Evolutionary conservation across 495 filamentous ascomycete genomes (phyloP).

Genomic region (Penicillium ochrochloron): DNA sequence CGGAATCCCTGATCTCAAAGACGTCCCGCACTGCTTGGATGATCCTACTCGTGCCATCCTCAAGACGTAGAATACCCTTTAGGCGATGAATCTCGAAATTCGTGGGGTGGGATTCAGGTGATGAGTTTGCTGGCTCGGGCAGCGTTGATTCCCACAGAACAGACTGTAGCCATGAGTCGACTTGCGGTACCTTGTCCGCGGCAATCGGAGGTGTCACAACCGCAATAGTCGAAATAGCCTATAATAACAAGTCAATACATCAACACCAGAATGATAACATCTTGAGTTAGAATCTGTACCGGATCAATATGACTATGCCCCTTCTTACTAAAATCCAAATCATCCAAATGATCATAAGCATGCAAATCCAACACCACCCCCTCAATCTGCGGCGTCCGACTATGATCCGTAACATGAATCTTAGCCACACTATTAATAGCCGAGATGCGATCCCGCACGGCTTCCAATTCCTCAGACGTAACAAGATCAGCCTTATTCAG

Average conservation of each 20-base stretch:
- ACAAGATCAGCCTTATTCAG: slow-evolving; percentile 95
- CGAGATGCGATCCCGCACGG: slow-evolving; percentile 66
- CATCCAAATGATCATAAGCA: slow-evolving; percentile 83
- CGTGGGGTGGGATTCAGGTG: slow-evolving; percentile 22
- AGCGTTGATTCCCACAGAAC: slow-evolving; percentile 81
- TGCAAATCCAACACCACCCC: slow-evolving; percentile 87
- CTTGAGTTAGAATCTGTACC: slow-evolving; percentile 46
- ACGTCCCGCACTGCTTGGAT: slow-evolving; percentile 92
- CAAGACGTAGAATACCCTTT: slow-evolving; percentile 73
- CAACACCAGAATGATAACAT: background rate
- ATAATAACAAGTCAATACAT: slow-evolving; percentile 1
- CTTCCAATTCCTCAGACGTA: slow-evolving; percentile 64
- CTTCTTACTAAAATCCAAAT: slow-evolving; percentile 65
- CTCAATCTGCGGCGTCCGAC: slow-evolving; percentile 78
- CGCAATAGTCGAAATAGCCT: slow-evolving; percentile 89
- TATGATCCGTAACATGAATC: slow-evolving; percentile 79
- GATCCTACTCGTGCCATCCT: slow-evolving; percentile 68
- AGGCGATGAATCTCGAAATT: slow-evolving; percentile 79
- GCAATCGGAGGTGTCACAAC: slow-evolving; percentile 63
- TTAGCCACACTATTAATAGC: slow-evolving; percentile 91
- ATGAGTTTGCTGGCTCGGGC: slow-evolving; percentile 39
- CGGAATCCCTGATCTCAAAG: slow-evolving; percentile 82
- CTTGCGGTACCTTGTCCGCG: slow-evolving; percentile 52
- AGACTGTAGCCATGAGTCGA: slow-evolving; percentile 84
- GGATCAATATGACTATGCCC: slow-evolving; percentile 85